A percentile compares a stretch with the other conserved stretches of the same genome.
These are phyloP conservation scores for Juncus inflexus DNA, from an alignment of 176 grass and related monocot genomes.

Conservation along the genomic window DNA sequence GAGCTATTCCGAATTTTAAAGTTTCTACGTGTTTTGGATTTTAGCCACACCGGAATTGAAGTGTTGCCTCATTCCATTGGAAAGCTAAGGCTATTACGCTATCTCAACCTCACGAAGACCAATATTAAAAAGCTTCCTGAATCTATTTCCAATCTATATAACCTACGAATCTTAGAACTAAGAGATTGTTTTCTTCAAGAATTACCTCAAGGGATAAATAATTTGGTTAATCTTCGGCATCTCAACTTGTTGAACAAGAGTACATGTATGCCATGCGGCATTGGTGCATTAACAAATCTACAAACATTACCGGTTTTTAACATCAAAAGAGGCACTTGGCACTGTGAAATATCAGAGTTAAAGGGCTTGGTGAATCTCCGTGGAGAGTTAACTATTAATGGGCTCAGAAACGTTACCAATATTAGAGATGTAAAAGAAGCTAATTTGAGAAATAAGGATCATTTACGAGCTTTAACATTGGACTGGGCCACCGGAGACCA, in stretches of 20 bases:
- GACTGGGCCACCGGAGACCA: conserved; percentile 4
- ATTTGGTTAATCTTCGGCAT: conserved; percentile 13
- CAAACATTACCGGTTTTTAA: conserved; percentile 18
- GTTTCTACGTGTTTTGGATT: conserved; percentile 15
- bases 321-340: background rate
- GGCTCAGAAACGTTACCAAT: conserved; percentile 5
- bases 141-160: conserved; percentile 20
- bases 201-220: conserved; percentile 1
- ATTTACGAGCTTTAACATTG: conserved; percentile 14
- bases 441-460: conserved; percentile 16
- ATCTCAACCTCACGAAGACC: conserved; percentile 11
- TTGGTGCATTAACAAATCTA: conserved; percentile 19
- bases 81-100: conserved; percentile 20
- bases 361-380: conserved; percentile 22
- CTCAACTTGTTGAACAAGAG: background rate
- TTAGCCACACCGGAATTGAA: background rate
- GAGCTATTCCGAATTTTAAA: background rate
- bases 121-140: conserved; percentile 14
- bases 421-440: conserved; percentile 1
- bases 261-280: conserved; percentile 14
- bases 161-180: conserved; percentile 17
- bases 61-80: conserved; percentile 9
- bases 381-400: conserved; percentile 23
- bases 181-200: background rate
- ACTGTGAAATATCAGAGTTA: conserved; percentile 19